Conservation (phyloP, 768 basidiomycete genomes). For the Paxillus rubicundulus region DNA sequence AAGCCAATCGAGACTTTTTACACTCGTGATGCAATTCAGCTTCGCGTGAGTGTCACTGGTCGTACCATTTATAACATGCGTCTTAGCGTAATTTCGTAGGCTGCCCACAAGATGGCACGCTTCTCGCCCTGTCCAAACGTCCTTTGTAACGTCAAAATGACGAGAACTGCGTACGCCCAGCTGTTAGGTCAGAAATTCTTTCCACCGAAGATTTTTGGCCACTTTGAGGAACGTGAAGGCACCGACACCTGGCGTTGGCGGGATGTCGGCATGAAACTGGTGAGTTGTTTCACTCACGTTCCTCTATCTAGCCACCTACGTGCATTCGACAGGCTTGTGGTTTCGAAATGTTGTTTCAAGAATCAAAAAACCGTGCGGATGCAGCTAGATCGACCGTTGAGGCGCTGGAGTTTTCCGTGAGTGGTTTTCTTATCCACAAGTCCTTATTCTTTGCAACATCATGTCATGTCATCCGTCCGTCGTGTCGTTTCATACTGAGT, state of each 20-base stretch:
- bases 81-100: slow-evolving; percentile 42
- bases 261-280: slow-evolving; percentile 93
- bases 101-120: slow-evolving; percentile 84
- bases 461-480: neutral
- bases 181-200: slow-evolving; percentile 88
- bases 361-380: slow-evolving; percentile 61
- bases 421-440: slow-evolving; percentile 14
- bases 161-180: slow-evolving; percentile 92
- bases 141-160: slow-evolving; percentile 68
- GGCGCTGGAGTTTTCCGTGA: slow-evolving; percentile 46
- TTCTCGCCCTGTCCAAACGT: slow-evolving; percentile 75
- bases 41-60: slow-evolving; percentile 60
- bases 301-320: neutral
- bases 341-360: slow-evolving; percentile 95
- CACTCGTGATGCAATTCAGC: slow-evolving; percentile 86
- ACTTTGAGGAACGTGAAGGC: slow-evolving; percentile 61
- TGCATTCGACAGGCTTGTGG: slow-evolving; percentile 70
- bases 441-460: neutral
- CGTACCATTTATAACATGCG: neutral
- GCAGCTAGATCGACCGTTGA: slow-evolving; percentile 36
- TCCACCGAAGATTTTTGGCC: slow-evolving; percentile 86
- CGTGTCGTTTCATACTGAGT: neutral
- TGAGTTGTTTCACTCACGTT: slow-evolving; percentile 31
- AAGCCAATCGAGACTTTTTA: slow-evolving; percentile 92
- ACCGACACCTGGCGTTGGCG: slow-evolving; percentile 72